Evolutionary conservation across 345 rosid genomes (phyloP).

Genomic region (Ceriops zippeliana): DNA sequence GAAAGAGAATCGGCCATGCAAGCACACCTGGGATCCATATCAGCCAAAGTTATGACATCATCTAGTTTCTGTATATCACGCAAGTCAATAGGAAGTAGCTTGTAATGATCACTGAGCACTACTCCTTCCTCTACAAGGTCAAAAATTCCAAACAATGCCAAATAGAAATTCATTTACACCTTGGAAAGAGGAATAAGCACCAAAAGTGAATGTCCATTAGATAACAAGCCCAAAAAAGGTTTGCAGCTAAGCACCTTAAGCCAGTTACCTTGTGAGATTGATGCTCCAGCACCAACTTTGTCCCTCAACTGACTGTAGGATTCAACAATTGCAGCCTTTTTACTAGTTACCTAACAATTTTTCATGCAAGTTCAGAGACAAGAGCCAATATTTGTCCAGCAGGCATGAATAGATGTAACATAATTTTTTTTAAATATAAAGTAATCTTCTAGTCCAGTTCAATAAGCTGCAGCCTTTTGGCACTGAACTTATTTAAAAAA

Average conservation of each 20-base stretch:
- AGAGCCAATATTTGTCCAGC: slow-evolving; percentile 1
- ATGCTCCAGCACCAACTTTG: slow-evolving; percentile 63
- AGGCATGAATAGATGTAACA: slow-evolving; percentile 1
- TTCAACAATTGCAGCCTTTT: slow-evolving; percentile 77
- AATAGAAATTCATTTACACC: slow-evolving; percentile 8
- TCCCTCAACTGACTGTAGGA: slow-evolving; percentile 59
- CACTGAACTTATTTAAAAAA: too few relatives aligned
- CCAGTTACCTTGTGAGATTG: slow-evolving; percentile 65
- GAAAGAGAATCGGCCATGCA: background rate
- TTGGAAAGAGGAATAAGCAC: background rate
- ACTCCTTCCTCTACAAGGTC: slow-evolving; percentile 72
- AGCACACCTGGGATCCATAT: slow-evolving; percentile 82
- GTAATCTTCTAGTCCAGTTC: background rate
- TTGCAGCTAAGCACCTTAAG: background rate
- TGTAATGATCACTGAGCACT: slow-evolving; percentile 83
- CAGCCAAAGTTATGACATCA: slow-evolving; percentile 62
- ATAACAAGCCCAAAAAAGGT: background rate
- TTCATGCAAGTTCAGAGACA: slow-evolving; percentile 3
- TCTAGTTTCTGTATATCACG: slow-evolving; percentile 66
- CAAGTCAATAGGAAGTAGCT: slow-evolving; percentile 84
- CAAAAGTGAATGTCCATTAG: background rate
- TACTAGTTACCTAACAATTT: slow-evolving; percentile 64
- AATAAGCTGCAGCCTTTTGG: background rate
- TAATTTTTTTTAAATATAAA: slow-evolving; percentile 1
- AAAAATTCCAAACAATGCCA: slow-evolving; percentile 5